Percentiles rank a stretch among this genome's conserved stretches.
phyloP scores from a whole-genome alignment of 306 rosid genomes.

The Castanopsis chinensis region DNA sequence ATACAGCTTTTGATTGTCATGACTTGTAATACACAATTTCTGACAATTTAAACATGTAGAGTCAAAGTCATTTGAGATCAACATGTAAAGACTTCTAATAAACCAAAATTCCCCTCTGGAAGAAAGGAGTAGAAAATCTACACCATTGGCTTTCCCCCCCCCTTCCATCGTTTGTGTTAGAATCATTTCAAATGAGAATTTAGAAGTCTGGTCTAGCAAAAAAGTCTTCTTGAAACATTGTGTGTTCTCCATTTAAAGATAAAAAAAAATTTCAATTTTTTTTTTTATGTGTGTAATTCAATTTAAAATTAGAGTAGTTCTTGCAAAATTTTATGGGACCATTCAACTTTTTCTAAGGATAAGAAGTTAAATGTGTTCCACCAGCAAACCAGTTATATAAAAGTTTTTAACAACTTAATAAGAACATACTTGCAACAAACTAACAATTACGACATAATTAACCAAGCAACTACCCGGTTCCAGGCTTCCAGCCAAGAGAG shows the following conservation, averaged over 20 bases:
- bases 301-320: not conserved
- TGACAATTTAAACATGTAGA: not conserved
- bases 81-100: not conserved
- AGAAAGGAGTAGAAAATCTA: not conserved
- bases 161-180: no score
- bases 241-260: not conserved
- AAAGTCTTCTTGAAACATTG: not conserved
- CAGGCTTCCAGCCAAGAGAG: constrained; percentile 87
- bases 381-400: not conserved
- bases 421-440: not conserved
- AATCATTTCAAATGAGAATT: not conserved
- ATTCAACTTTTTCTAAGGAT: not conserved
- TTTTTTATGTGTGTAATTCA: no score
- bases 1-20: constrained; percentile 26
- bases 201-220: not conserved
- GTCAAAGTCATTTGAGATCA: not conserved
- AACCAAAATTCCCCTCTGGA: not conserved
- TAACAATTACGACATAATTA: constrained; percentile 8
- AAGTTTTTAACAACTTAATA: not conserved
- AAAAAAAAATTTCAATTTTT: not conserved
- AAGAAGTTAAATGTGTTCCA: not conserved
- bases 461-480: constrained; percentile 59
- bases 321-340: not conserved
- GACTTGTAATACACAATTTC: constrained; percentile 1
- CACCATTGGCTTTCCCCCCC: no score